Conservation (phyloP, 2,329 filamentous ascomycete species). For the Xylariomycetidae sp. region DNA sequence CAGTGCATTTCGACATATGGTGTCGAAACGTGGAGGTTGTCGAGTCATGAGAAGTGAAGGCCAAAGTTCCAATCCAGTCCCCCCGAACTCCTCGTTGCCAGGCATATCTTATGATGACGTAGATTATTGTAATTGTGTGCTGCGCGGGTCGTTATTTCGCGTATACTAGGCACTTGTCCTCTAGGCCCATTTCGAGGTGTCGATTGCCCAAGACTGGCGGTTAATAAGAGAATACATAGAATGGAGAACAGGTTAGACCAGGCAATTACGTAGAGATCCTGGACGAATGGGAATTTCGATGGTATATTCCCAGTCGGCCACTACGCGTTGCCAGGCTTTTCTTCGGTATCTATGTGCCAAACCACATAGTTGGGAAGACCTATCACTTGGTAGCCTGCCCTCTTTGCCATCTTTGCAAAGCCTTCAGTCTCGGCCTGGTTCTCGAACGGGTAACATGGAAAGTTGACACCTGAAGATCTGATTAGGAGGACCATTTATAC, state of each 20-base stretch:
- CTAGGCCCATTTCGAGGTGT: no score
- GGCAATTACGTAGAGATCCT: slow-evolving; percentile 13
- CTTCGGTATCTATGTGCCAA: slow-evolving; percentile 96
- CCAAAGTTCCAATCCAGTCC: no score
- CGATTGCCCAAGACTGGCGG: slow-evolving; percentile 15
- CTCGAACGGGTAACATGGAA: slow-evolving; percentile 93
- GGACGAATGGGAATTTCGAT: slow-evolving; percentile 6
- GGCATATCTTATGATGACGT: no score
- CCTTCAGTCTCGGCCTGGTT: slow-evolving; percentile 99
- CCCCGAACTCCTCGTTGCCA: no score
- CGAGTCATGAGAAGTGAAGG: no score
- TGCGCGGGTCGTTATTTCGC: no score
- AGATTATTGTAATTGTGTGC: no score
- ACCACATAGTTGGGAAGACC: slow-evolving; percentile 97
- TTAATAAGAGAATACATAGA: slow-evolving; percentile 20
- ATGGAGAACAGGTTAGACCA: slow-evolving; percentile 19
- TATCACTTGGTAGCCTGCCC: slow-evolving; percentile 86
- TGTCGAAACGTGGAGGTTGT: no score
- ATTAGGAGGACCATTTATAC: slow-evolving; percentile 17
- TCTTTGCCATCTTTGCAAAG: slow-evolving; percentile 97
- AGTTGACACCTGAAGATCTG: slow-evolving; percentile 74
- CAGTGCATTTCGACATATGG: no score
- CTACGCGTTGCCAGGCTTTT: slow-evolving; percentile 78
- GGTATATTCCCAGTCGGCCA: neutral
- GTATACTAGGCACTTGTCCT: no score